Evolutionary conservation across 371 early-diverging fungal species (phyloP).

Genomic region (Mucor piriformis): DNA sequence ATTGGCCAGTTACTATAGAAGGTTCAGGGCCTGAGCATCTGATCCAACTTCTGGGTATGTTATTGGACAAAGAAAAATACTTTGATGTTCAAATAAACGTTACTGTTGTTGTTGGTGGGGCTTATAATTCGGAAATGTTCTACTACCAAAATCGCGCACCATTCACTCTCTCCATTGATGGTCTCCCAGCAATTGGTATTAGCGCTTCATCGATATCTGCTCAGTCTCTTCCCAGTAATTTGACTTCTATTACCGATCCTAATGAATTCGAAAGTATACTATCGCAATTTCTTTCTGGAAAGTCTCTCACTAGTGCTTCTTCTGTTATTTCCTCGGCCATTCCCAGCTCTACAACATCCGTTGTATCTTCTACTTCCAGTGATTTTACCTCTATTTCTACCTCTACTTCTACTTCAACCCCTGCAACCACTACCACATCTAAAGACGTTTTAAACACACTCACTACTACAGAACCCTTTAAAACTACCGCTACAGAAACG

Average conservation of each 20-base stretch:
- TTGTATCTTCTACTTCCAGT: constrained; percentile 3
- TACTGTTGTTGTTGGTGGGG: constrained; percentile 32
- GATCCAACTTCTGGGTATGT: constrained; percentile 6
- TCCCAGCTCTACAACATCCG: neutral
- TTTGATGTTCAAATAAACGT: constrained; percentile 30
- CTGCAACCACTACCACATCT: neutral
- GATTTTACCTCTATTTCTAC: constrained; percentile 5
- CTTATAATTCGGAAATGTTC: constrained; percentile 27
- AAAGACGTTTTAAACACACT: neutral
- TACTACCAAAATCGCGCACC: constrained; percentile 40
- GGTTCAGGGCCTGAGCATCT: constrained; percentile 12
- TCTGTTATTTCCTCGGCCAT: constrained; percentile 1
- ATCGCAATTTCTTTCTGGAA: constrained; percentile 4
- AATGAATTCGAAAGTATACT: neutral
- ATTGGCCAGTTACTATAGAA: constrained; percentile 25
- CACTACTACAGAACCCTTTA: neutral
- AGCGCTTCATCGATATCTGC: neutral
- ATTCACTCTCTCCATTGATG: constrained; percentile 17
- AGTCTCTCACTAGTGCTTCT: neutral
- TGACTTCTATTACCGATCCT: constrained; percentile 7
- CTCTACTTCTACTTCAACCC: neutral
- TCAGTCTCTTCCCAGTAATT: constrained; percentile 8
- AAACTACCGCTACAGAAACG: neutral
- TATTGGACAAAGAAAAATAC: constrained; percentile 16
- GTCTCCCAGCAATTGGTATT: constrained; percentile 15